These are phyloP conservation scores for Heritiera littoralis DNA, from an alignment of 345 rosid genomes.

Conservation along the genomic window DNA sequence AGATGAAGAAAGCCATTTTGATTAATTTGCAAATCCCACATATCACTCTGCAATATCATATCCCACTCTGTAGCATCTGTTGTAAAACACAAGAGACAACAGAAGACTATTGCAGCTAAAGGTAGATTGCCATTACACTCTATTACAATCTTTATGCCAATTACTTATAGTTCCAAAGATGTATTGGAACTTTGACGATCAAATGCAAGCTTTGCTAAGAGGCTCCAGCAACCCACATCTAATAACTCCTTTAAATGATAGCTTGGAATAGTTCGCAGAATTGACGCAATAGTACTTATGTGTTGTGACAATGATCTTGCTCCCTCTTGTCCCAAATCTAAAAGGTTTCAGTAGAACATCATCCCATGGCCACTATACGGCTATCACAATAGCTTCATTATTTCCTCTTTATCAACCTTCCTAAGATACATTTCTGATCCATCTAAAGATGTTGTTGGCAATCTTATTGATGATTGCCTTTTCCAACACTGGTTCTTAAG, in stretches of 20 bases:
- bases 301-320: slow-evolving; percentile 32
- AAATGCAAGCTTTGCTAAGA: slow-evolving; percentile 31
- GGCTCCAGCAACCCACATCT: slow-evolving; percentile 24
- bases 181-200: background rate
- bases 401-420: background rate
- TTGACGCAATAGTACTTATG: slow-evolving; percentile 23
- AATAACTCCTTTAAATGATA: slow-evolving; percentile 25
- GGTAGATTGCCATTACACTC: slow-evolving; percentile 27
- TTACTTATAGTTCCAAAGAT: background rate
- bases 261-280: slow-evolving; percentile 23
- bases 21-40: background rate
- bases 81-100: slow-evolving; percentile 2
- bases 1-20: too few species aligned
- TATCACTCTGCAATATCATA: slow-evolving; percentile 13
- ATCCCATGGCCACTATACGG: too few species aligned
- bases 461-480: background rate
- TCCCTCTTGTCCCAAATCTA: slow-evolving; percentile 22
- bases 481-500: slow-evolving; percentile 13
- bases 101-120: slow-evolving; percentile 22
- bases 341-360: slow-evolving; percentile 18
- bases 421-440: background rate
- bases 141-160: slow-evolving; percentile 24
- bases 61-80: slow-evolving; percentile 17
- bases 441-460: slow-evolving; percentile 16
- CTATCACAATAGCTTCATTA: slow-evolving; percentile 3